Evolutionary conservation across 78 protist species (phyloP), one percentile per base, ranked within the genome.

Genomic region (Dictyostelium purpureum): DNA sequence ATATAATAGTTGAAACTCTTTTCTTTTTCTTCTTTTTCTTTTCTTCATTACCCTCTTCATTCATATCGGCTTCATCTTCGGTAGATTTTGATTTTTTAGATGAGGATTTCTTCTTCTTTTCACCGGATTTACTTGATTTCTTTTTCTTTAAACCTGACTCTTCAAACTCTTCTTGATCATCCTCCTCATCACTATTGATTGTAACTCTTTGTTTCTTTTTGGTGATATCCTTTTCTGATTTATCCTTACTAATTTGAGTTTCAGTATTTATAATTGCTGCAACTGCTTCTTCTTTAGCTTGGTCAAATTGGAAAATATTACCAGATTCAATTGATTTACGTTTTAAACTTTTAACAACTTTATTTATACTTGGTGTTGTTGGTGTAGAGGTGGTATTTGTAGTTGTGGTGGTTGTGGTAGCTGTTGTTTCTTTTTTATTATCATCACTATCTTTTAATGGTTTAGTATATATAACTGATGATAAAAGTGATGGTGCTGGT

Each of bases 301-400:
- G 59, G 1, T 38, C 79, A 45, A 45, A 38, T 73, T 73, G 79
- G 26, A 73, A 73, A 21, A 73, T 73, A 38, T 73, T 73, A 28
- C 79, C 79, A 73, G 59, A 24, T 28, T 73, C 79, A 73, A 73
- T 47, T 26, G 79, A 73, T 73, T 73, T 73, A 45, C 79, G 40
- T 21, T 73, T 73, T 24, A 73, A 38, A 37, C 21, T 21, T 67
- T 38, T 33, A 67, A 33, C 51, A 37, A 67, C 54, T 16, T 67
- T 37, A 47, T 47, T 47, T 47, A 47, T 47, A 21, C 37, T 33
- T 33, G 76, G 45, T 38, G 45, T 38, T 38, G 76, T 37, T 38
- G 76, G 54, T n/a, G 33, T 18, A 6, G 12, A 6, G 6, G 63
- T 2, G 5, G 33, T 54, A n/a, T 24, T 54, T 18, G 63, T n/a